phyloP scores from a whole-genome alignment of 2,329 filamentous ascomycete species.

The Gremmenia infestans region DNA sequence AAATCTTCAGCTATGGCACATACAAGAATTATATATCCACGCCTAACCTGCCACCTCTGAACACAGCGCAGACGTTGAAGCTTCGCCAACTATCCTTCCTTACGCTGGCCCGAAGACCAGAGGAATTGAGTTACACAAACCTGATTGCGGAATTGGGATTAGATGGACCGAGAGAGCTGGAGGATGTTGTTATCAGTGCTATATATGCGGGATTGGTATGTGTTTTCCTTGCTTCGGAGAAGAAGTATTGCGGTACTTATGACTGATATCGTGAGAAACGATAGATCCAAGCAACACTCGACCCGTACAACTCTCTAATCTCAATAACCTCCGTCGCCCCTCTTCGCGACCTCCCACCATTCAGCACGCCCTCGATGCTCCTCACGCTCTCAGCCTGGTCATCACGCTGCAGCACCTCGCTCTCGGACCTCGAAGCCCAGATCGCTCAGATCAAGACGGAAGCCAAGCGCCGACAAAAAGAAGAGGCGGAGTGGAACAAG shows the following conservation, averaged over 20 bases:
- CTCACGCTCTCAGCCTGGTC: constrained; percentile 69
- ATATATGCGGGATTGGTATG: constrained; percentile 79
- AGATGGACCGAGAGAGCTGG: constrained; percentile 62
- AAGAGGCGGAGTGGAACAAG: constrained; percentile 29
- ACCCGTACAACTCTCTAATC: constrained; percentile 69
- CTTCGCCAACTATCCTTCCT: constrained; percentile 88
- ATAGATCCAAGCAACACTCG: constrained; percentile 61
- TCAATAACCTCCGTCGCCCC: constrained; percentile 77
- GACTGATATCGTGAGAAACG: too few relatives aligned
- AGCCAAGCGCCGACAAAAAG: constrained; percentile 48
- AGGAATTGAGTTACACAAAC: constrained; percentile 34
- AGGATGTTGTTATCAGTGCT: constrained; percentile 79
- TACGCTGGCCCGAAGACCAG: constrained; percentile 64
- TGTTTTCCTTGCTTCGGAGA: too few relatives aligned
- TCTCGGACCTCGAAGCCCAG: constrained; percentile 70
- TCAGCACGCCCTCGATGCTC: constrained; percentile 65
- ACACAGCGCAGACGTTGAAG: constrained; percentile 70
- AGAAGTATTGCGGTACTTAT: too few relatives aligned
- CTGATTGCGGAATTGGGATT: constrained; percentile 67
- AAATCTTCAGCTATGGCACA: constrained; percentile 90
- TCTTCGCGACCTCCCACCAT: constrained; percentile 77
- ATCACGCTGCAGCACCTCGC: constrained; percentile 67
- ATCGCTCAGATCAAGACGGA: constrained; percentile 60
- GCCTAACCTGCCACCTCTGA: constrained; percentile 63
- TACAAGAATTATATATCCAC: constrained; percentile 65